Conservation (phyloP, 2,329 filamentous ascomycete species). For the Exophiala mesophila region DNA sequence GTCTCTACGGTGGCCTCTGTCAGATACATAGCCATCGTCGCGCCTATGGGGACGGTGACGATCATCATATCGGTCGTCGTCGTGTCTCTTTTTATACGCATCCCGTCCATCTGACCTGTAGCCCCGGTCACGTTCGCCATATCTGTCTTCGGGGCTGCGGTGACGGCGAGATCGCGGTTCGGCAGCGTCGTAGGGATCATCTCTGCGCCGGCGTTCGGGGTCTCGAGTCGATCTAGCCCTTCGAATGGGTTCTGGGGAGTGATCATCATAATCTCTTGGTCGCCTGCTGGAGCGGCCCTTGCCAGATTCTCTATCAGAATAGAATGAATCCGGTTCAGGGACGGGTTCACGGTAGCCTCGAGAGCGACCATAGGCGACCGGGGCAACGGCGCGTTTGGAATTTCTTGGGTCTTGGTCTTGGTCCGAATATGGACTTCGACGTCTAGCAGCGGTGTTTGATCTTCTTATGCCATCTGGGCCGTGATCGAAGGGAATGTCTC, state of each 20-base stretch:
- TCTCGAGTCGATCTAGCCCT: constrained; percentile 16
- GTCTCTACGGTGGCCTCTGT: constrained; percentile 17
- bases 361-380: constrained; percentile 15
- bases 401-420: constrained; percentile 12
- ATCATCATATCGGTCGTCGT: constrained; percentile 20
- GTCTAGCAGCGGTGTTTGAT: constrained; percentile 17
- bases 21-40: constrained; percentile 21
- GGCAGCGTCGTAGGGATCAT: constrained; percentile 18
- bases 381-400: constrained; percentile 4
- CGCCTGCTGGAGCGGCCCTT: constrained; percentile 6
- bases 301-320: constrained; percentile 4
- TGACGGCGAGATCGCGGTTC: constrained; percentile 14
- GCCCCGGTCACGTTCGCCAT: constrained; percentile 18
- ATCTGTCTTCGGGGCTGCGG: constrained; percentile 18
- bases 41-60: constrained; percentile 10
- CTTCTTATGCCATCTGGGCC: constrained; percentile 10
- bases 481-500: constrained; percentile 9
- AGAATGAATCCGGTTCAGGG: constrained; percentile 7
- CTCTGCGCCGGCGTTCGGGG: constrained; percentile 15
- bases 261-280: constrained; percentile 15
- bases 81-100: constrained; percentile 8
- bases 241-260: constrained; percentile 14
- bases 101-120: constrained; percentile 20
- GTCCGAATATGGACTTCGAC: constrained; percentile 12
- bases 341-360: constrained; percentile 18